phyloP scores from a whole-genome alignment of 176 grass and related monocot species.

The Echinochloa phyllopogon region DNA sequence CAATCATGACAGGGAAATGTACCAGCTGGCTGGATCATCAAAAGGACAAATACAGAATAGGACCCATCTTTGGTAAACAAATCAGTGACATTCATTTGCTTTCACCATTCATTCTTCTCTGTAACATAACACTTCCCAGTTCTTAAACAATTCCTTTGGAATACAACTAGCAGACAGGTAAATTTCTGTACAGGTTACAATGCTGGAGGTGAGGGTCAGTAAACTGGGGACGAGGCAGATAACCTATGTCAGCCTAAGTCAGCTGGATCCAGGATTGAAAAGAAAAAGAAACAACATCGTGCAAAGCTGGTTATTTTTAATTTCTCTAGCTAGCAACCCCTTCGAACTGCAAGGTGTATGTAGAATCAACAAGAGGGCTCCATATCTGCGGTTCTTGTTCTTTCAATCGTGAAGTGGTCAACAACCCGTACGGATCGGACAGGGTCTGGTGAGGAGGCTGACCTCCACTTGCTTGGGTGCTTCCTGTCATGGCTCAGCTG shows the following conservation, averaged over 20 bases:
- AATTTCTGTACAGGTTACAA: slow-evolving; percentile 20
- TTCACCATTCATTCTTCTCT: slow-evolving; percentile 9
- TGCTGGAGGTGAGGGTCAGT: slow-evolving; percentile 1
- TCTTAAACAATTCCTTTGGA: not conserved
- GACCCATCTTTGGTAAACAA: not conserved
- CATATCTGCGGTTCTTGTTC: slow-evolving; percentile 40
- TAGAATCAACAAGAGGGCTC: slow-evolving; percentile 22
- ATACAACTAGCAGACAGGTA: slow-evolving; percentile 5
- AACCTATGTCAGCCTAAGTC: slow-evolving; percentile 23
- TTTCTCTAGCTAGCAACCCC: slow-evolving; percentile 15
- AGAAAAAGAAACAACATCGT: not conserved
- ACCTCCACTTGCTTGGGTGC: slow-evolving; percentile 91
- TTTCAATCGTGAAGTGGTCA: slow-evolving; percentile 83
- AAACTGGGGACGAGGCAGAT: not conserved
- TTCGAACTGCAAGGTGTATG: not conserved
- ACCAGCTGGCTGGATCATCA: not conserved
- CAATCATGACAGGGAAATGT: not conserved
- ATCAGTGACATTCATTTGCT: not conserved
- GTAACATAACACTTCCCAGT: not conserved
- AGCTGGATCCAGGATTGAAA: slow-evolving; percentile 17
- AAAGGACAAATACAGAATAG: not conserved
- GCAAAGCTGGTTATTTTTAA: not conserved
- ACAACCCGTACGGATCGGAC: slow-evolving; percentile 68
- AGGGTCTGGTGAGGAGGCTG: slow-evolving; percentile 75
- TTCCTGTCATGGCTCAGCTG: slow-evolving; percentile 70